Evolutionary conservation across 164 flowering plant species (phyloP).

Genomic region (Echeveria elegans): DNA sequence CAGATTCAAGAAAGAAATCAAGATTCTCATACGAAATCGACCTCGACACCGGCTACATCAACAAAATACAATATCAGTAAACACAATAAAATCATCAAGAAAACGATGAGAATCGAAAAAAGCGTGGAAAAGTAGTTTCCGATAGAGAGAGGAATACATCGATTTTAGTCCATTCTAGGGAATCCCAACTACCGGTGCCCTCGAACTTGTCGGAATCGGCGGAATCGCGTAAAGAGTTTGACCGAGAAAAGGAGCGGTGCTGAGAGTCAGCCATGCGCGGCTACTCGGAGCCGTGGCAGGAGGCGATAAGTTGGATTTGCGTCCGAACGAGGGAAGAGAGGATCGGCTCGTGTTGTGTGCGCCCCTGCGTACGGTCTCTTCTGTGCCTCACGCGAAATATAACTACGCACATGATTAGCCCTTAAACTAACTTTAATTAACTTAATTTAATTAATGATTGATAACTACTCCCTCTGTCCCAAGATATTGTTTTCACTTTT

Average conservation of each 20-base stretch:
- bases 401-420: too few relatives aligned
- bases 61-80: background rate
- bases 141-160: background rate
- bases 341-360: too few relatives aligned
- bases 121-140: background rate
- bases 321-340: too few relatives aligned
- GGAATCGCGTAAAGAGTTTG: background rate
- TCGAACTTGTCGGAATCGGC: background rate
- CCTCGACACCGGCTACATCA: background rate
- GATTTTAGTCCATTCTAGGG: background rate
- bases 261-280: background rate
- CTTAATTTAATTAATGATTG: too few relatives aligned
- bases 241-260: background rate
- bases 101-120: too few relatives aligned
- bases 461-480: too few relatives aligned
- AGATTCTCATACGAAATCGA: background rate
- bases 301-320: background rate
- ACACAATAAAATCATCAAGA: background rate
- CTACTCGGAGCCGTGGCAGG: background rate
- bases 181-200: background rate
- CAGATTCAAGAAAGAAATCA: background rate
- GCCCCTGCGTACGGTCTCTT: too few relatives aligned
- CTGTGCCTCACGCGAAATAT: too few relatives aligned
- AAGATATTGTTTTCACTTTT: too few relatives aligned
- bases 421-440: too few relatives aligned